Conservation (phyloP, 768 basidiomycete species). For the Trametes cubensis region DNA sequence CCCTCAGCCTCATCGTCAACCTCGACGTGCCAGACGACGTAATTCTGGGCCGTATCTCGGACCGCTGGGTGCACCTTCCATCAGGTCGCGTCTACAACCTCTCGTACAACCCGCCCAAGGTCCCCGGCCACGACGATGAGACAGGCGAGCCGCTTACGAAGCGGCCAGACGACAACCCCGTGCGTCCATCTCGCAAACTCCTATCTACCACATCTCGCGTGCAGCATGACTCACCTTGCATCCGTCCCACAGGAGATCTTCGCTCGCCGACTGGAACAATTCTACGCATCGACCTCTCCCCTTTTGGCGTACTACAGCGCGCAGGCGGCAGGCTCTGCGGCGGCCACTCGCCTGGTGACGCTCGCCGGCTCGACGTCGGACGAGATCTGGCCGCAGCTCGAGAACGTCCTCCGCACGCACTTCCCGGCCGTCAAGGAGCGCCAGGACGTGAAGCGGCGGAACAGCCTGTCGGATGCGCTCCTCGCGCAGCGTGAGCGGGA, state of each 20-base stretch:
- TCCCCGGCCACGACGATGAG: constrained; percentile 78
- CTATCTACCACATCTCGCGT: constrained; percentile 1
- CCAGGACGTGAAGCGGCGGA: constrained; percentile 46
- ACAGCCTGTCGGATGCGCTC: constrained; percentile 58
- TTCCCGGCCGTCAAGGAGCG: constrained; percentile 66
- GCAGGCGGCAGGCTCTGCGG: constrained; percentile 37
- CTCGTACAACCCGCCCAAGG: constrained; percentile 82
- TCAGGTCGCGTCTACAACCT: constrained; percentile 91
- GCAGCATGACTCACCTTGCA: not conserved
- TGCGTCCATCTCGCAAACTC: constrained; percentile 41
- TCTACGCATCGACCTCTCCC: constrained; percentile 80
- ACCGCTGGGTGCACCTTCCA: constrained; percentile 86
- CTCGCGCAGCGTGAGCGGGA: constrained; percentile 35
- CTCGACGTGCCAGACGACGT: constrained; percentile 87
- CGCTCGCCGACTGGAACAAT: constrained; percentile 70
- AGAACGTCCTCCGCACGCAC: constrained; percentile 54
- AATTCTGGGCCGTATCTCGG: constrained; percentile 84
- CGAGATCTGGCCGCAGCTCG: constrained; percentile 88
- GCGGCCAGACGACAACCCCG: constrained; percentile 88
- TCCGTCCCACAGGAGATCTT: constrained; percentile 64
- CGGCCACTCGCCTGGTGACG: constrained; percentile 55
- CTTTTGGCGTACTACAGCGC: constrained; percentile 71
- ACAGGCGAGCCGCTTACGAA: constrained; percentile 89
- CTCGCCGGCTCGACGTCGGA: constrained; percentile 78
- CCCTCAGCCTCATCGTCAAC: constrained; percentile 82